Base-by-base conservation (phyloP, 768 basidiomycete species). In the Dacryopinax primogenitus region DNA sequence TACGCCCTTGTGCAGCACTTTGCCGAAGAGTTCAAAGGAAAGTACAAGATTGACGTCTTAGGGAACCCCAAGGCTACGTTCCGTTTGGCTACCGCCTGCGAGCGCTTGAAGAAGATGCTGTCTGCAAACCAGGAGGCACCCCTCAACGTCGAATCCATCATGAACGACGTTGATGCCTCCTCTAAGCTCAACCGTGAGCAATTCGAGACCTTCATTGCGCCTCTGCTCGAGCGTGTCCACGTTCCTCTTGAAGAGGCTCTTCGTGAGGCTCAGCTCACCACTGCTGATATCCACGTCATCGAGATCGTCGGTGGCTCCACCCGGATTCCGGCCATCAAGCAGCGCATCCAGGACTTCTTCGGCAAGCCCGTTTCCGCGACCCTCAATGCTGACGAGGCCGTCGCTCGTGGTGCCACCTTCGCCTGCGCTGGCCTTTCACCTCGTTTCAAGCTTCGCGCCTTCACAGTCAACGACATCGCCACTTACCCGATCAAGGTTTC, bases 11-110 rank as follows among this genome's bases (percentile, higher is more conserved):
- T 96, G 37, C 74, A 84, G 70, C 84, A 98, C 79, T 98, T 98
- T 73, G 82, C 94, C 9, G 76, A 83, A 32, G 89, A 97, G 76
- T 97, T 98, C 86, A 87, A 92, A 78, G 74, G 77, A n/a, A 97
- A 96, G 75, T 97, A 98, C 85, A 96, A 93, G 77, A 92, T 98
- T 73, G 94, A 98, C 75, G 93, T 98, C 70, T 75, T 92, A 72
- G 83, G 82, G 69, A 92, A 82, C 77, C 89, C 92, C 69, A 97
- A 97, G 76, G 96, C 93, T 33, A 81, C 80, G 58, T 98, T 98
- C 90, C 86, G 95, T 68, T 85, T 99, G 65, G 72, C 81, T 28
- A 86, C 87, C 16, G 86, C 88, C 21, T 92, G 92, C 74, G 96
- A 99, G 79, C 86, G 87, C 74, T 82, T 97, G 73, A 97, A 98